Conservation (phyloP, 2,329 filamentous ascomycete genomes). For the Pseudogymnoascus sp. region DNA sequence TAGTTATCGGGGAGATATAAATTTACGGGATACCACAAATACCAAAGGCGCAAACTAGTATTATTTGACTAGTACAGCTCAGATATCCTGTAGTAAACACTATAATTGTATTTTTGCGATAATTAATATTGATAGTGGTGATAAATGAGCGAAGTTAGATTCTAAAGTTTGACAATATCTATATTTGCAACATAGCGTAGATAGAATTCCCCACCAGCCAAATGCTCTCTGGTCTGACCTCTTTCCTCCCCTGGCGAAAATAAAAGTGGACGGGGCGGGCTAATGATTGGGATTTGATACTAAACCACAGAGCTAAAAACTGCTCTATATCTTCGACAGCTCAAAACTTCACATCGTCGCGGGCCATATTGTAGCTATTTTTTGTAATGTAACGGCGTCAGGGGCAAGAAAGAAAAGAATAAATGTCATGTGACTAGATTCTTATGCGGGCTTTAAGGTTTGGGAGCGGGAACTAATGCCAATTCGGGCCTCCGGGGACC, state of each 20-base stretch:
- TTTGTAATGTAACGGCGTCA: neutral
- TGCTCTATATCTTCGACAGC: neutral
- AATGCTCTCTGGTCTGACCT: neutral
- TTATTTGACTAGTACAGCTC: neutral
- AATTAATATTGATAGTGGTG: neutral
- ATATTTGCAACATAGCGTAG: neutral
- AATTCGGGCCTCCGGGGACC: neutral
- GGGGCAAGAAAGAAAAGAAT: neutral
- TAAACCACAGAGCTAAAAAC: neutral
- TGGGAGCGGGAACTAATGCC: neutral
- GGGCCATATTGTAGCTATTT: neutral
- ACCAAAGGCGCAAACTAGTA: neutral
- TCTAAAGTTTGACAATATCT: neutral
- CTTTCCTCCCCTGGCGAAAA: neutral
- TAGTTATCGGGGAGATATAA: neutral
- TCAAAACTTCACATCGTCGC: neutral
- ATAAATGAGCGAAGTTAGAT: neutral
- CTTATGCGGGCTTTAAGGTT: conserved; percentile 4
- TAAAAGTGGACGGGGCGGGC: neutral
- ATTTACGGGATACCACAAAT: neutral
- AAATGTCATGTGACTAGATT: neutral
- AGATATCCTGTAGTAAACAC: neutral
- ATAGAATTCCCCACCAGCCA: neutral
- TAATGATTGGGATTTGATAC: neutral
- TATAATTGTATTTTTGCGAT: neutral